Conservation (phyloP, 306 rosid species). For the Hippophae tibetana region DNA sequence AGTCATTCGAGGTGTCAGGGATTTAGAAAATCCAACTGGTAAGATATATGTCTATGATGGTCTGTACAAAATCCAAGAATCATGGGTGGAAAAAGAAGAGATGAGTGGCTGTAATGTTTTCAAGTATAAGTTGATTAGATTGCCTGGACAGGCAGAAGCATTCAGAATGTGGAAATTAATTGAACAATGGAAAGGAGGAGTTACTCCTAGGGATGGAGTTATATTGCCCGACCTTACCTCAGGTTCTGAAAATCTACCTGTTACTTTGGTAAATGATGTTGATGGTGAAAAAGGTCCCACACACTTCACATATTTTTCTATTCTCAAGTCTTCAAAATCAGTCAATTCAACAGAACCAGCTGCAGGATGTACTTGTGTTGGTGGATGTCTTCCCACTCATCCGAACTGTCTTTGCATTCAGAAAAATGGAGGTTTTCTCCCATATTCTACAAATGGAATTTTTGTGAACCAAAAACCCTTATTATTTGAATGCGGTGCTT, state of each 20-base stretch:
- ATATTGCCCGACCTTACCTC: constrained; percentile 46
- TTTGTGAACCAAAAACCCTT: constrained; percentile 46
- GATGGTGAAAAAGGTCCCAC: constrained; percentile 44
- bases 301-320: constrained; percentile 39
- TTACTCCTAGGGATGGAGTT: constrained; percentile 38
- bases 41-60: constrained; percentile 92
- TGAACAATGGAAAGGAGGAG: constrained; percentile 36
- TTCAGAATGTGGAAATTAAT: constrained; percentile 37
- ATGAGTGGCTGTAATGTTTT: constrained; percentile 49
- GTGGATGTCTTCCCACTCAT: constrained; percentile 45
- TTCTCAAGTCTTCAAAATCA: constrained; percentile 35
- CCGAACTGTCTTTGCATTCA: constrained; percentile 47
- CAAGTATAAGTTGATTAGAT: constrained; percentile 53
- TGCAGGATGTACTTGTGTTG: constrained; percentile 35
- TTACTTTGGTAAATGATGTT: constrained; percentile 58
- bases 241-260: constrained; percentile 42
- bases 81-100: constrained; percentile 43
- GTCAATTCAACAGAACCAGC: constrained; percentile 26
- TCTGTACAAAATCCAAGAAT: constrained; percentile 63
- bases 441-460: constrained; percentile 39
- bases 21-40: constrained; percentile 42
- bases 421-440: constrained; percentile 52
- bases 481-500: constrained; percentile 53
- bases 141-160: constrained; percentile 48
- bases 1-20: constrained; percentile 72